Base-by-base conservation (phyloP, 345 rosid species). In the Gossypium herbaceum region DNA sequence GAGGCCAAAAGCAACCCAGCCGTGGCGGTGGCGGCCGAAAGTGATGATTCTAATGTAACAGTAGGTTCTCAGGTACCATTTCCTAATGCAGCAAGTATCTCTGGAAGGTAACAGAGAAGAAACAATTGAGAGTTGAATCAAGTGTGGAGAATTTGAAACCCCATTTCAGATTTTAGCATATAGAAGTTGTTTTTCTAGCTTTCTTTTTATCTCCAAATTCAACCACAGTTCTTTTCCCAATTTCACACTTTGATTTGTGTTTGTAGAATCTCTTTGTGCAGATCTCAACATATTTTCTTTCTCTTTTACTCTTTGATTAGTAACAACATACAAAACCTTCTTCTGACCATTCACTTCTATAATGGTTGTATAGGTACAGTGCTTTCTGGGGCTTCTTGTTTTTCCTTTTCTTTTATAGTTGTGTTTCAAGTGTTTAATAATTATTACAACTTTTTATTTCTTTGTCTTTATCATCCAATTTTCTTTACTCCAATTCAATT, bases 21-120 rank as follows among this genome's bases (percentile, higher is more conserved):
- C 12, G 51, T 4, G 8, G 12, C 13, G 12, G 17, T 1, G 6
- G 6, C 34, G 13, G 16, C 17, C 24, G 41, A 6, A 45, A 45
- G 54, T 45, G 71, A 66, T 45, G 54, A 45, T 66, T 66, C 84
- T 66, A 69, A 75, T 68, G 74, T 75, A 17, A 62, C 76, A 7
- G 57, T 41, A 2, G 76, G 67, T 67, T 73, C 88, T 71, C 79
- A 81, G 8, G 1, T 77, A 39, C 12, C 44, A 43, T 81, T 81
- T 58, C 55, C 81, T 4, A 2, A 22, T 45, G 20, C 27, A 15
- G 55, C 19, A 45, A 22, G 3, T 8, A 13, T 68, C 3, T 12
- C 48, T 29, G 57, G 57, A 15, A 68, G 72, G 22, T 68, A 68
- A 68, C 8, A 34, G 0, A 7, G 34, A 7, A 27, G 19, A 54